phyloP scores from a whole-genome alignment of 2,329 filamentous ascomycete genomes.

The Arthrobotrys entomopaga region DNA sequence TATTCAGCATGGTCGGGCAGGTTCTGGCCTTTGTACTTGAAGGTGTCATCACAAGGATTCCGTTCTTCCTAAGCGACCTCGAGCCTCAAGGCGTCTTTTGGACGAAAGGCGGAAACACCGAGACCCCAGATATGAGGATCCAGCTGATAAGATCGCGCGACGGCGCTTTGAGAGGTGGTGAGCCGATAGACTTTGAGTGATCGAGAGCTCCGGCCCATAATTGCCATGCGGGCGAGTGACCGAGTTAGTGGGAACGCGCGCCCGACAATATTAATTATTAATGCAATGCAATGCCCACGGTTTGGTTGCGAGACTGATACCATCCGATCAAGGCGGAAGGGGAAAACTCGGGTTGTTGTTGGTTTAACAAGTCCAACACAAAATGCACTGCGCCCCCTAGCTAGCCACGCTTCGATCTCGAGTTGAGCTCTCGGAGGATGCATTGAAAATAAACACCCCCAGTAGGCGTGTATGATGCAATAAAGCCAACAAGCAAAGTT shows the following conservation, averaged over 20 bases:
- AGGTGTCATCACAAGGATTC: constrained; percentile 28
- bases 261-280: too few species aligned
- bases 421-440: too few species aligned
- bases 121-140: constrained; percentile 24
- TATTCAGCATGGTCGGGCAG: constrained; percentile 7
- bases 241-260: too few species aligned
- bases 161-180: constrained; percentile 16
- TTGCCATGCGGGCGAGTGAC: too few species aligned
- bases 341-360: constrained; percentile 6
- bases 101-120: constrained; percentile 20
- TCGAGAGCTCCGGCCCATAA: too few species aligned
- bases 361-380: constrained; percentile 10
- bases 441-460: too few species aligned
- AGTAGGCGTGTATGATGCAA: too few species aligned
- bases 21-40: neutral
- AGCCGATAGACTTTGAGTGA: constrained; percentile 9
- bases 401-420: too few species aligned
- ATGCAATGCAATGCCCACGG: too few species aligned
- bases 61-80: constrained; percentile 13
- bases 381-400: constrained; percentile 8
- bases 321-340: neutral
- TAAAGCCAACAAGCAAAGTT: too few species aligned
- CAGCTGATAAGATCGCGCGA: constrained; percentile 34
- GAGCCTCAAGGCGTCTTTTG: constrained; percentile 22
- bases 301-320: too few species aligned